phyloP scores from a whole-genome alignment of 2,329 filamentous ascomycete genomes.

The Karstenula rhodostoma region DNA sequence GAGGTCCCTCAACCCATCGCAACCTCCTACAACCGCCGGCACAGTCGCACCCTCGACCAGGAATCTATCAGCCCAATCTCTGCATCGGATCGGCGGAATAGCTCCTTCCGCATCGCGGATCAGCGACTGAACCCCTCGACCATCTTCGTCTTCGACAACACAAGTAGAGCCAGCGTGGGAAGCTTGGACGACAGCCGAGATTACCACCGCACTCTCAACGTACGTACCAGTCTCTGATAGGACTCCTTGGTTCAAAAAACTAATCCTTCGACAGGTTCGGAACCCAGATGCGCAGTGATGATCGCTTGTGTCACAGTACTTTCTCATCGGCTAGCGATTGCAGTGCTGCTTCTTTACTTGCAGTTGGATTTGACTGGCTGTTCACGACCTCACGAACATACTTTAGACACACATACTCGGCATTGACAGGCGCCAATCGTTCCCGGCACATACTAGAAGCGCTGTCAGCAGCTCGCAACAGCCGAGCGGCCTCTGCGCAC shows the following conservation, averaged over 20 bases:
- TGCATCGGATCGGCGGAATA: conserved; percentile 49
- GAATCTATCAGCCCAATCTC: conserved; percentile 47
- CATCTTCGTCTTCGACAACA: conserved; percentile 57
- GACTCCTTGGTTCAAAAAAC: conserved; percentile 1
- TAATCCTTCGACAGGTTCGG: conserved; percentile 35
- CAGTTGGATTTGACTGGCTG: conserved; percentile 29
- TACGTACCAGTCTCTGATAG: conserved; percentile 31
- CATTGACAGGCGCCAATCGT: conserved; percentile 15
- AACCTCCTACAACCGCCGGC: conserved; percentile 30
- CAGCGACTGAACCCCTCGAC: conserved; percentile 59
- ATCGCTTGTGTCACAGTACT: neutral
- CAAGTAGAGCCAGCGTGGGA: conserved; percentile 55
- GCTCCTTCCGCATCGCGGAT: conserved; percentile 55
- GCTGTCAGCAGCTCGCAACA: conserved; percentile 25
- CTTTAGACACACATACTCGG: conserved; percentile 23
- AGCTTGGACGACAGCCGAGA: conserved; percentile 58
- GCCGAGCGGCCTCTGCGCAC: conserved; percentile 4
- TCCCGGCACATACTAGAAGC: conserved; percentile 30
- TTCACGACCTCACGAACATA: conserved; percentile 41
- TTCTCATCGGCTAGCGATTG: conserved; percentile 13
- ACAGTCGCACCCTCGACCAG: conserved; percentile 38
- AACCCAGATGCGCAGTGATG: conserved; percentile 43
- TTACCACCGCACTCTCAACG: conserved; percentile 57
- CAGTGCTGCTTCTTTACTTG: conserved; percentile 18
- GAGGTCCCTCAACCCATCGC: conserved; percentile 35